phyloP scores from a whole-genome alignment of 2,329 filamentous ascomycete genomes.

The Trichoderma oligosporum region DNA sequence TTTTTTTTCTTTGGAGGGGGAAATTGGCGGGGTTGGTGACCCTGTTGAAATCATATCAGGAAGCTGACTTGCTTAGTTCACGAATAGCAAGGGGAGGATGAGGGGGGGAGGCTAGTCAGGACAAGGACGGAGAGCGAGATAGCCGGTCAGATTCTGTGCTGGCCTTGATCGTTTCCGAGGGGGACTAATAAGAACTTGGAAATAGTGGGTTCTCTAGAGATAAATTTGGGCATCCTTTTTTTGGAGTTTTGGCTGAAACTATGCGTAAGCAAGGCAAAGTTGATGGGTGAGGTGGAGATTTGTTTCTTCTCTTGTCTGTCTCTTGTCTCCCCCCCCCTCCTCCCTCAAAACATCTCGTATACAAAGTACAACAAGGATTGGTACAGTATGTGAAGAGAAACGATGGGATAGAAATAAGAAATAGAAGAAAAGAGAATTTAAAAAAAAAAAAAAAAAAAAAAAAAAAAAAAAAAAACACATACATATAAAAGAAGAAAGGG shows the following conservation, averaged over 20 bases:
- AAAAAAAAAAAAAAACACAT: background rate
- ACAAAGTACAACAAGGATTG: too few relatives aligned
- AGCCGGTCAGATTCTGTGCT: background rate
- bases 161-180: background rate
- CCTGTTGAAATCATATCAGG: slow-evolving; percentile 6
- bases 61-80: slow-evolving; percentile 4
- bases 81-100: background rate
- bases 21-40: slow-evolving; percentile 7
- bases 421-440: background rate
- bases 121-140: background rate
- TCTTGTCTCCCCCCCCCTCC: too few relatives aligned
- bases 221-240: too few relatives aligned
- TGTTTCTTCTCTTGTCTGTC: too few relatives aligned
- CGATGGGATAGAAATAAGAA: background rate
- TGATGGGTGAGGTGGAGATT: too few relatives aligned
- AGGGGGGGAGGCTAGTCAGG: background rate
- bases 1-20: background rate
- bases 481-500: too few relatives aligned
- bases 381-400: too few relatives aligned
- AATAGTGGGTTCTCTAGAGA: too few relatives aligned
- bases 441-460: background rate
- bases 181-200: too few relatives aligned
- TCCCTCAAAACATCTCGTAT: too few relatives aligned
- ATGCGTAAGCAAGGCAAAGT: too few relatives aligned
- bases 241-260: too few relatives aligned